Conservation (phyloP, 2,329 filamentous ascomycete species). For the Hortaea sp. region DNA sequence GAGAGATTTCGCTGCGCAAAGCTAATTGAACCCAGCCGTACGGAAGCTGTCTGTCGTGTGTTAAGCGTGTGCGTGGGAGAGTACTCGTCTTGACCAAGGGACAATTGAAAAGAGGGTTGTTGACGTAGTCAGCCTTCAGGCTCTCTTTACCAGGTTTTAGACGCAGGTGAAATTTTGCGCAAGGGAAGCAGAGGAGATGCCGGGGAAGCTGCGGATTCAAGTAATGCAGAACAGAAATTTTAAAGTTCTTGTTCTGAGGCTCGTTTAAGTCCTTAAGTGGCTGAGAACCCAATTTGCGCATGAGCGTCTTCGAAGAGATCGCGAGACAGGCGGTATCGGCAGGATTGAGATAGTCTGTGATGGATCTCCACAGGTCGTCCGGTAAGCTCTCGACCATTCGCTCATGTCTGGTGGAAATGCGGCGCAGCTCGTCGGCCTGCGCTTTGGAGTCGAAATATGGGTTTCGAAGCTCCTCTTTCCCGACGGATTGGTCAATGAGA, state of each 20-base stretch:
- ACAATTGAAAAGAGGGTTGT: slow-evolving; percentile 49
- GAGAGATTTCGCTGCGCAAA: slow-evolving; percentile 39
- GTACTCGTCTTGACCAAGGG: slow-evolving; percentile 42
- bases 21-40: slow-evolving; percentile 51
- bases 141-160: slow-evolving; percentile 44
- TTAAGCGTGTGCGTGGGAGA: slow-evolving; percentile 44
- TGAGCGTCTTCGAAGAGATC: slow-evolving; percentile 39
- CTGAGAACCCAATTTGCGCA: slow-evolving; percentile 31
- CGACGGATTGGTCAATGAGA: slow-evolving; percentile 16
- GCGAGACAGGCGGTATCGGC: slow-evolving; percentile 41
- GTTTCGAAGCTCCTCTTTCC: slow-evolving; percentile 8
- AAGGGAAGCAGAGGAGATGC: slow-evolving; percentile 51
- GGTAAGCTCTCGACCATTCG: slow-evolving; percentile 36
- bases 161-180: slow-evolving; percentile 45
- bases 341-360: slow-evolving; percentile 33
- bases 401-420: slow-evolving; percentile 22
- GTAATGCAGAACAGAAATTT: slow-evolving; percentile 40
- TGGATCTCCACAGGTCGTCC: slow-evolving; percentile 35
- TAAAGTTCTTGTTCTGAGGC: slow-evolving; percentile 36
- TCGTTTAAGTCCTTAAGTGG: slow-evolving; percentile 31
- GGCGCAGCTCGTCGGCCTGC: slow-evolving; percentile 1
- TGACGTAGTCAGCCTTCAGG: slow-evolving; percentile 42
- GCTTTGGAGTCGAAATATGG: slow-evolving; percentile 9
- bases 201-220: slow-evolving; percentile 44
- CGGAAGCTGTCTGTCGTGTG: slow-evolving; percentile 45